Evolutionary conservation across 2,329 filamentous ascomycete species (phyloP), one percentile per base, ranked within the genome.

Genomic region (Epichloe typhina): DNA sequence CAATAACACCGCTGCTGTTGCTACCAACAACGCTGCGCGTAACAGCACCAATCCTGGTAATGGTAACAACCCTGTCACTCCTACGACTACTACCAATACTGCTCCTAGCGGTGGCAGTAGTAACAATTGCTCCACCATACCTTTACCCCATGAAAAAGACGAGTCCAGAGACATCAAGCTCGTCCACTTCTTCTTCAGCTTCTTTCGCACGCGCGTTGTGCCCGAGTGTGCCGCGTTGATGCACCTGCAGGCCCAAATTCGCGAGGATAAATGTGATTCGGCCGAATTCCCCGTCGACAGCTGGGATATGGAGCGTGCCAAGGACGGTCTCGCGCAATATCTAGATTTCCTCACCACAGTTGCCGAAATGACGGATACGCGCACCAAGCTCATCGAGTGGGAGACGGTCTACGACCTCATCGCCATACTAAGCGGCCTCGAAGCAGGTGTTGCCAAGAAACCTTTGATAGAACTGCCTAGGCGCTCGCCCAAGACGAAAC

Each of bases 221-320:
- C 91, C 91, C 0, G 90, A 96, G 62, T 95, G 89, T 15, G 87
- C 90, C 50, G 90, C 90, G n/a, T 74, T 96, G 38, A 95, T 97
- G 70, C 88, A 93, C 61, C 77, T 95, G 3, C 91, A 97, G 69
- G 87, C 88, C 15, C 86, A 95, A 62, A 95, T 96, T 36, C 83
- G 88, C 41, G 82, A 84, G 40, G 82, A 84, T 35, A 76, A 82
- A 51, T 81, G 84, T 15, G 79, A 91, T 53, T 82, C 88, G 0
- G 82, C 87, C 54, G 90, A 96, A 61, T 97, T 96, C 60, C 91
- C 91, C 0, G 82, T 96, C 2, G 94, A 97, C 60, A 78, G 89
- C 45, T 97, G 91, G 91, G 91, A 97, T 61, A 95, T 97, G 85
- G 91, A 97, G 64, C 82, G 91, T 13, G 91, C 94, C 52, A 95